Evolutionary conservation across 1,284 basidiomycete genomes (phyloP).

Genomic region (Pisolithus thermaeus): DNA sequence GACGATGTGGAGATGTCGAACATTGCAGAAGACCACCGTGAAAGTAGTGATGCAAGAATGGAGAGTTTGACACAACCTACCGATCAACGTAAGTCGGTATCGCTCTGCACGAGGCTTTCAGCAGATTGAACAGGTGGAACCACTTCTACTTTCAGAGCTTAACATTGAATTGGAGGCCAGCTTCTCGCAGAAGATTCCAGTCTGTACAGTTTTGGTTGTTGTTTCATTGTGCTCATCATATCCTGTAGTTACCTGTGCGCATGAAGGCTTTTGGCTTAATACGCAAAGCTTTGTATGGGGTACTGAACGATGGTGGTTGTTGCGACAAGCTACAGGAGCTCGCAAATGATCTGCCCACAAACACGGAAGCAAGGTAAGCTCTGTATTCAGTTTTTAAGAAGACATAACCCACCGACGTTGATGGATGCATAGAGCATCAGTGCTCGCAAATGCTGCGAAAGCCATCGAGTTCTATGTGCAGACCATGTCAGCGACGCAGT

Average conservation of each 20-base stretch:
- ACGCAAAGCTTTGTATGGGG: constrained; percentile 29
- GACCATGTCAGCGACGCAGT: constrained; percentile 25
- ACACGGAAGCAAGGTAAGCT: constrained; percentile 16
- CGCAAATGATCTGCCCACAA: constrained; percentile 13
- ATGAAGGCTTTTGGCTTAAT: constrained; percentile 27
- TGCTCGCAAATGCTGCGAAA: constrained; percentile 23
- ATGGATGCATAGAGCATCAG: constrained; percentile 10
- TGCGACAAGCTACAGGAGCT: constrained; percentile 6
- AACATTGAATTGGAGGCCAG: constrained; percentile 47
- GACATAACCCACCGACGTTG: no score
- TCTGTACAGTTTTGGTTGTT: constrained; percentile 23
- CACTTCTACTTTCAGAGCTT: constrained; percentile 35
- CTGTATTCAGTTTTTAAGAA: no score
- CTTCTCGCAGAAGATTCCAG: constrained; percentile 58
- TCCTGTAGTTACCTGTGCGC: constrained; percentile 27
- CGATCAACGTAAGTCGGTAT: constrained; percentile 8
- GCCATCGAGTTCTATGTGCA: constrained; percentile 21
- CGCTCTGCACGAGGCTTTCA: neutral
- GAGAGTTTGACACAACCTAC: neutral
- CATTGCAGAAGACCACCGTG: constrained; percentile 2
- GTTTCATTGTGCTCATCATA: neutral
- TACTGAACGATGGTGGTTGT: constrained; percentile 22
- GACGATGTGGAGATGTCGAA: neutral
- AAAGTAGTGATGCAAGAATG: neutral
- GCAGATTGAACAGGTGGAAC: constrained; percentile 14